Conservation (phyloP, 1,284 basidiomycete species). For the Puccinia coronata region DNA sequence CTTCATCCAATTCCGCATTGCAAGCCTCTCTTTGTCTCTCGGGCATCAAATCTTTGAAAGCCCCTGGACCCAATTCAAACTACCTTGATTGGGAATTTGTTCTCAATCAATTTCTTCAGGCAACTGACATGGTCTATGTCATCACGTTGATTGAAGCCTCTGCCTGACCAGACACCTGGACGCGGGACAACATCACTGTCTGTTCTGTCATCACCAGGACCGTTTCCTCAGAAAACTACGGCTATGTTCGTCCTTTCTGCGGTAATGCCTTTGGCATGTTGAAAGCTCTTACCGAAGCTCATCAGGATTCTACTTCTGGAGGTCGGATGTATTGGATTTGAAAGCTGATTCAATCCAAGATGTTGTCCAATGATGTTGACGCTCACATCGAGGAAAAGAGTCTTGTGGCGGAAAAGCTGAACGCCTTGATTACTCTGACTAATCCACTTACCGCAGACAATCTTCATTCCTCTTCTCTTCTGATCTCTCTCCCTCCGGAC, state of each 20-base stretch:
- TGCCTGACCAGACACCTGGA: neutral
- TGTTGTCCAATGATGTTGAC: neutral
- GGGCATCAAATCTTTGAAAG: too few species aligned
- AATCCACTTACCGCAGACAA: conserved; percentile 5
- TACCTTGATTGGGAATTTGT: conserved; percentile 7
- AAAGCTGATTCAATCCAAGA: neutral
- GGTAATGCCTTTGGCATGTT: neutral
- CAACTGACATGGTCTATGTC: neutral
- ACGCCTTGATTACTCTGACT: neutral
- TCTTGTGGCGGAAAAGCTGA: neutral
- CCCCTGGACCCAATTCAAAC: neutral
- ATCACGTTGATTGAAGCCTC: neutral
- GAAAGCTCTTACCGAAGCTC: neutral
- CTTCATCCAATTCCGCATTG: too few species aligned
- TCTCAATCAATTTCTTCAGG: too few species aligned
- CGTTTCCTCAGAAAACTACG: neutral
- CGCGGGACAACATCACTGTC: neutral
- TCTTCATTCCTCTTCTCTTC: neutral
- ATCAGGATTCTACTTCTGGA: neutral
- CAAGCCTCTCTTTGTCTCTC: too few species aligned
- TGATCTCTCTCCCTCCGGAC: neutral
- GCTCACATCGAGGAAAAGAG: neutral
- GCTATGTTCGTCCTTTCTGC: neutral
- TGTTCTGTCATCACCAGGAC: too few species aligned
- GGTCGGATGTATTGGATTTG: neutral